Conservation (phyloP, 73 alveolate genomes). For the Effrenium voratum region DNA sequence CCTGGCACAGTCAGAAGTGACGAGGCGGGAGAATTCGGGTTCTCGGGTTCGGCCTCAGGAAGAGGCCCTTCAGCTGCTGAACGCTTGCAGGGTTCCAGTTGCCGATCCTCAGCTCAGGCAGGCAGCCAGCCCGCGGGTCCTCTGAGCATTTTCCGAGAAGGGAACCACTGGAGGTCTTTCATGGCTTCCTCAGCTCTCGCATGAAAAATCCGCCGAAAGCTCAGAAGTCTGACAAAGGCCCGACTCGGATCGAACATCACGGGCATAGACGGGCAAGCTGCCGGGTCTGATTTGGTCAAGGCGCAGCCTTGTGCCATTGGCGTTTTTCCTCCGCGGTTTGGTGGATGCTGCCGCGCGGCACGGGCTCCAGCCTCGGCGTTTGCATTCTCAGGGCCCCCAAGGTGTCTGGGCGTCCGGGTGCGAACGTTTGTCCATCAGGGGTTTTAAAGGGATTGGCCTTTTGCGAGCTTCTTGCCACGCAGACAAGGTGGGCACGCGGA, state of each 20-base stretch:
- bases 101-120: background rate
- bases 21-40: too few relatives aligned
- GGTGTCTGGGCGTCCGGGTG: too few relatives aligned
- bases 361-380: constrained; percentile 45
- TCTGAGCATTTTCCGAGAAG: background rate
- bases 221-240: too few relatives aligned
- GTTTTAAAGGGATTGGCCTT: too few relatives aligned
- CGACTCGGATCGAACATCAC: too few relatives aligned
- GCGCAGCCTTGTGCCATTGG: background rate
- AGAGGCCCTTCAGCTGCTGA: background rate
- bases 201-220: background rate
- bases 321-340: constrained; percentile 13
- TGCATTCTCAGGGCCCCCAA: too few relatives aligned
- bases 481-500: too few relatives aligned
- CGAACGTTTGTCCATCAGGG: too few relatives aligned
- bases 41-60: background rate
- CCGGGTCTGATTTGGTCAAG: too few relatives aligned
- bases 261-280: too few relatives aligned
- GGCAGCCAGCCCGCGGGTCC: background rate
- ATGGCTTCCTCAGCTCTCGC: background rate
- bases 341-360: constrained; percentile 15
- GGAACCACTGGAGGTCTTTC: background rate
- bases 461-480: too few relatives aligned
- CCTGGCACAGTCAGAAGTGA: constrained; percentile 9
- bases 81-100: constrained; percentile 12